These are phyloP conservation scores for Clavariopsis aquatica DNA, from an alignment of 495 filamentous ascomycete species.

Conservation along the genomic window DNA sequence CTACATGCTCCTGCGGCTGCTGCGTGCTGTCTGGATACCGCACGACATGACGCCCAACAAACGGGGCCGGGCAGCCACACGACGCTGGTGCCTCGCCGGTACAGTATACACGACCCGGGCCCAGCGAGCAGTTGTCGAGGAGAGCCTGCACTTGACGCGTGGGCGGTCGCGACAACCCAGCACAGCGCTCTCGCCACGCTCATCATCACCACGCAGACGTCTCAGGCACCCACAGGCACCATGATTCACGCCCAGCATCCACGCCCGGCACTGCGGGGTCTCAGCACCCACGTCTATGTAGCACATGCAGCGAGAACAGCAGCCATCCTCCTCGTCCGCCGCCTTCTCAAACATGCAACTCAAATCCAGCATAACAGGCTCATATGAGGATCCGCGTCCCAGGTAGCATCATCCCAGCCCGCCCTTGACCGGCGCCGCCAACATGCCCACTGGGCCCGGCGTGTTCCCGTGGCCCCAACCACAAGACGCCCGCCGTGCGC, in stretches of 20 bases:
- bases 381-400: neutral
- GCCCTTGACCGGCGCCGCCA: neutral
- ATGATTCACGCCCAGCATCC: neutral
- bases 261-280: neutral
- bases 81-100: too few species aligned
- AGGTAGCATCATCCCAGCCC: neutral
- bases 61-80: too few species aligned
- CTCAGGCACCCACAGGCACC: neutral
- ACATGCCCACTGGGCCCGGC: too few species aligned
- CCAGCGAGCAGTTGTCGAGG: conserved; percentile 1
- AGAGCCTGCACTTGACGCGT: conserved; percentile 11
- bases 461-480: neutral
- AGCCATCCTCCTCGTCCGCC: too few species aligned
- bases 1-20: neutral
- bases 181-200: neutral
- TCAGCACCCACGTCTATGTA: neutral
- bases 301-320: neutral
- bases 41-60: too few species aligned
- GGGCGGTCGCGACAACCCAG: conserved; percentile 4
- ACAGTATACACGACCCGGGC: neutral
- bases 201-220: neutral
- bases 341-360: too few species aligned
- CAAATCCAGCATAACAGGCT: neutral
- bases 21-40: neutral
- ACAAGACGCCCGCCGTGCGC: neutral